These are phyloP conservation scores for Ampelocalamus luodianensis DNA, from an alignment of 176 grass and related monocot genomes.

Conservation along the genomic window DNA sequence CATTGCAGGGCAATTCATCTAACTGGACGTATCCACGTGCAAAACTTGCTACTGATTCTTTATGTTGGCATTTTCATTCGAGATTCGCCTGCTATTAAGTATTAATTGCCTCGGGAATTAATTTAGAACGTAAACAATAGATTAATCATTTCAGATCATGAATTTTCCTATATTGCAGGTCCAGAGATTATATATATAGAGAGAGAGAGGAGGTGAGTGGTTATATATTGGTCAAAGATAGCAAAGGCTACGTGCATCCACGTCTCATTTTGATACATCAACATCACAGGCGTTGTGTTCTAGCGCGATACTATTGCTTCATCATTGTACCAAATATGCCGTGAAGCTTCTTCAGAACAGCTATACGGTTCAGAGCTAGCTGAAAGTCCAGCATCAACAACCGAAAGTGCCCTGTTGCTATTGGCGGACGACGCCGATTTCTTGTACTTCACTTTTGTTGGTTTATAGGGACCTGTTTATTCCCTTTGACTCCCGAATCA, in stretches of 20 bases:
- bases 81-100: neutral
- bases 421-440: neutral
- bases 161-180: neutral
- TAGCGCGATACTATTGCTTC: neutral
- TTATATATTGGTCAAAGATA: neutral
- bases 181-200: neutral
- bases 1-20: neutral
- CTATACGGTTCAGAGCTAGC: neutral
- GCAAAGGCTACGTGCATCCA: neutral
- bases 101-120: neutral
- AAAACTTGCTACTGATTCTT: neutral
- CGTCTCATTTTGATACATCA: too few relatives aligned
- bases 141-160: neutral
- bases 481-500: neutral
- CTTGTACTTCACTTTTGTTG: constrained; percentile 9
- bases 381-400: neutral
- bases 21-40: neutral
- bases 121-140: neutral
- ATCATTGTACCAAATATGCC: too few relatives aligned
- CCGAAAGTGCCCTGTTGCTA: constrained; percentile 7
- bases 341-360: neutral
- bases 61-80: neutral
- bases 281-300: neutral
- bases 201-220: neutral
- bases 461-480: neutral